phyloP scores from a whole-genome alignment of 257 asterid genomes.

The Cynanchum wilfordii region DNA sequence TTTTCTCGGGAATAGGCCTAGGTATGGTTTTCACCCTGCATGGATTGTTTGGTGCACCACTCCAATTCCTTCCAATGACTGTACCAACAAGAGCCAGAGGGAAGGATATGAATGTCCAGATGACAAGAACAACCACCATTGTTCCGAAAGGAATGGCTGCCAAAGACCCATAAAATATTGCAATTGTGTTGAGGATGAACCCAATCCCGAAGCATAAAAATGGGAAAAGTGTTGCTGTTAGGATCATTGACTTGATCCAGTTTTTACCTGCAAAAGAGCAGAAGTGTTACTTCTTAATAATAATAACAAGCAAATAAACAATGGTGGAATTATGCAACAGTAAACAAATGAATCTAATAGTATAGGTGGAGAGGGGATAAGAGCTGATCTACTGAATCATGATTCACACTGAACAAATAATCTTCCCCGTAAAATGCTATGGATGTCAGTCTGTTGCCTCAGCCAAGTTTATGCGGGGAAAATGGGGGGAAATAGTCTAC shows the following conservation, averaged over 20 bases:
- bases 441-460: not conserved
- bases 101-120: slow-evolving; percentile 61
- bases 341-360: not conserved
- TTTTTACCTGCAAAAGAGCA: slow-evolving; percentile 37
- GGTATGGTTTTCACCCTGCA: slow-evolving; percentile 73
- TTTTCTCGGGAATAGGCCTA: slow-evolving; percentile 87
- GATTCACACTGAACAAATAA: not conserved
- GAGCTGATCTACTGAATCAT: not conserved
- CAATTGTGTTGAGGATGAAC: slow-evolving; percentile 53
- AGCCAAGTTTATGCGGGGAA: not conserved
- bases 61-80: slow-evolving; percentile 62
- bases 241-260: slow-evolving; percentile 62
- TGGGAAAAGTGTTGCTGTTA: slow-evolving; percentile 60
- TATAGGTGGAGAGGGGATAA: not conserved
- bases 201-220: slow-evolving; percentile 66
- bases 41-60: slow-evolving; percentile 64
- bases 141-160: slow-evolving; percentile 73
- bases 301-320: not conserved
- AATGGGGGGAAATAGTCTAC: not conserved
- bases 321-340: not conserved
- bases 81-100: slow-evolving; percentile 62
- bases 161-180: slow-evolving; percentile 59
- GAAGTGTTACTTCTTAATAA: not conserved
- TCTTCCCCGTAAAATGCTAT: not conserved
- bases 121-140: slow-evolving; percentile 54